Conservation (phyloP, 257 asterid genomes). For the Euphrasia confusa region DNA sequence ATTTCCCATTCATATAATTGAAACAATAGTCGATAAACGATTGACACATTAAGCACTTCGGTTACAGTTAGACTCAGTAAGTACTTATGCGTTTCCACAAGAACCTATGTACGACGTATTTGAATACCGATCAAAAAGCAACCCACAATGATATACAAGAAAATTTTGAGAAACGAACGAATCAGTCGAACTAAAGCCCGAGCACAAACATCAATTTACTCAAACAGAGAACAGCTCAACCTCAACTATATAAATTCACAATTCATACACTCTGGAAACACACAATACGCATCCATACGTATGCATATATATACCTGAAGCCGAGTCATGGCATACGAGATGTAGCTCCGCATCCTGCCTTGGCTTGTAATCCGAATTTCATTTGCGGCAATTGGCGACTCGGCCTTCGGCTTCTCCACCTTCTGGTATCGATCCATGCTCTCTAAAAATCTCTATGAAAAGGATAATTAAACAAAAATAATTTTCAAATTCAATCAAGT, state of each 20-base stretch:
- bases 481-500: no score
- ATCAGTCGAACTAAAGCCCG: not conserved
- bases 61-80: not conserved
- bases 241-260: not conserved
- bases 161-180: not conserved
- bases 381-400: slow-evolving; percentile 53
- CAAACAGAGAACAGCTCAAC: not conserved
- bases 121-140: not conserved
- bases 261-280: not conserved
- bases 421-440: slow-evolving; percentile 70
- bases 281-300: not conserved
- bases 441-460: not conserved
- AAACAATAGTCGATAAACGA: not conserved
- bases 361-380: slow-evolving; percentile 60
- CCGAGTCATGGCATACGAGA: slow-evolving; percentile 60
- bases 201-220: not conserved
- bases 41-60: not conserved
- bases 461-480: no score
- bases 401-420: slow-evolving; percentile 66
- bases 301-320: slow-evolving; percentile 41
- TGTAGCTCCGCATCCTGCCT: slow-evolving; percentile 69
- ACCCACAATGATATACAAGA: not conserved
- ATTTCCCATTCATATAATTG: not conserved
- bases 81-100: not conserved
- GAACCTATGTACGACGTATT: not conserved